Base-by-base conservation (phyloP, 164 flowering plant species). In the Berberis thunbergii region DNA sequence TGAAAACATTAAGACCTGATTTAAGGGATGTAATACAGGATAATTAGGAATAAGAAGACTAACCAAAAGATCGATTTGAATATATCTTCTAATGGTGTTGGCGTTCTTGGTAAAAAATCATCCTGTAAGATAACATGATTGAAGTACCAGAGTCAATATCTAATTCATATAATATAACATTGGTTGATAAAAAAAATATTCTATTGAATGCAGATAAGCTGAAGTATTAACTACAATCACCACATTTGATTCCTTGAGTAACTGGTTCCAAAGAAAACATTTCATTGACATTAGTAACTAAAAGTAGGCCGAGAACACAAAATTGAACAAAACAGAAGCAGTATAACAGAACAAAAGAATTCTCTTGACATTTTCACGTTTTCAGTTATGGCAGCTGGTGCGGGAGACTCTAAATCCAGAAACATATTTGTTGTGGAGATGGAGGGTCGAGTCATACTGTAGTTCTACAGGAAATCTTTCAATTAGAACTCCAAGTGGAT, bases 71-170 rank as follows among this genome's bases (percentile, higher is more conserved):
- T 66, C 54, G 99, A 91, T 66, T 75, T 77, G 65, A 88, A 94
- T 59, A 91, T 86, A 72, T 94, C 96, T 69, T 94, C 91, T 75
- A 94, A 79, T 1, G 99, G 96, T 3, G 99, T 91, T 4, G 97
- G 62, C 2, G 99, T 94, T 70, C 99, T 80, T 4, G 99, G 97
- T 62, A 94, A 74, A 77, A 94, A 94, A 78, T 94, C 99, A 75
- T 94, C 99, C 98, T 91, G 88, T 13, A 77, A 41, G 61, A 69
- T 41, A 55, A 5, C 68, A 71, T 57, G 8, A 41, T 52, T 63
- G 43, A 63, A 49, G 26, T 53, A 63, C 41, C 43, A 52, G 13
- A 7, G 8, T 52, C 54, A 52, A 26, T 52, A 52, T 52, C 54
- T 52, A 52, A 11, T 26, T 26, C 26, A 52, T 26, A 10, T 52